Evolutionary conservation across 1,284 basidiomycete species (phyloP).

Genomic region (Pseudozyma tsukubaensis): DNA sequence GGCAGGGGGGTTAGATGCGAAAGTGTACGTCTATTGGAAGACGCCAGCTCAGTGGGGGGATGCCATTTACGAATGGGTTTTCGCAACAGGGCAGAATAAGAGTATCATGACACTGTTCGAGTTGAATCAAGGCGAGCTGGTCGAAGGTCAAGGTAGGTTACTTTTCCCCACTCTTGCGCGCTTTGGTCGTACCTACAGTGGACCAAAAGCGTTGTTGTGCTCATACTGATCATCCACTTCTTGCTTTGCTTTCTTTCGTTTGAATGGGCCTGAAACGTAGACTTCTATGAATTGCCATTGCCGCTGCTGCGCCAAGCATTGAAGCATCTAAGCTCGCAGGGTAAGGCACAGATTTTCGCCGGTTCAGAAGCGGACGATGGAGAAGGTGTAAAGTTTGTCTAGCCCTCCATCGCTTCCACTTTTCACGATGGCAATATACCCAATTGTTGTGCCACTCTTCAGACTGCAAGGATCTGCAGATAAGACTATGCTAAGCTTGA

Average conservation of each 20-base stretch:
- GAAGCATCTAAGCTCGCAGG: constrained; percentile 71
- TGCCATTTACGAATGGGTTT: constrained; percentile 72
- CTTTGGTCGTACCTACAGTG: no score
- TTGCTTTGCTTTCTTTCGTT: not conserved
- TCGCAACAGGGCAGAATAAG: constrained; percentile 71
- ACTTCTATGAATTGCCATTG: constrained; percentile 71
- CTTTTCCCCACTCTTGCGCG: not conserved
- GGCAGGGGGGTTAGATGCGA: no score
- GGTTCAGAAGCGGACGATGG: constrained; percentile 69
- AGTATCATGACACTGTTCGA: constrained; percentile 74
- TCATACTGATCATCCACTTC: no score
- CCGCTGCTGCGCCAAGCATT: constrained; percentile 70
- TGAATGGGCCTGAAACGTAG: constrained; percentile 66
- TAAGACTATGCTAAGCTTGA: no score
- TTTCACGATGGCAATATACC: no score
- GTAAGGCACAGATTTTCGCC: constrained; percentile 72
- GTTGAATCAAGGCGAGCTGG: constrained; percentile 72
- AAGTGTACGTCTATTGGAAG: constrained; percentile 72
- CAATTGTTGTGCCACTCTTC: no score
- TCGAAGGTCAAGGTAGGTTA: constrained; percentile 59
- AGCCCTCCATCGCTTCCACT: no score
- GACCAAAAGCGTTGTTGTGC: no score
- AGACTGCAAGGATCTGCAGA: no score
- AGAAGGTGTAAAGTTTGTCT: constrained; percentile 72
- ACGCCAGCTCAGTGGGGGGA: constrained; percentile 73